Conservation (phyloP, 2,329 filamentous ascomycete species). For the Graphilbum fragrans region DNA sequence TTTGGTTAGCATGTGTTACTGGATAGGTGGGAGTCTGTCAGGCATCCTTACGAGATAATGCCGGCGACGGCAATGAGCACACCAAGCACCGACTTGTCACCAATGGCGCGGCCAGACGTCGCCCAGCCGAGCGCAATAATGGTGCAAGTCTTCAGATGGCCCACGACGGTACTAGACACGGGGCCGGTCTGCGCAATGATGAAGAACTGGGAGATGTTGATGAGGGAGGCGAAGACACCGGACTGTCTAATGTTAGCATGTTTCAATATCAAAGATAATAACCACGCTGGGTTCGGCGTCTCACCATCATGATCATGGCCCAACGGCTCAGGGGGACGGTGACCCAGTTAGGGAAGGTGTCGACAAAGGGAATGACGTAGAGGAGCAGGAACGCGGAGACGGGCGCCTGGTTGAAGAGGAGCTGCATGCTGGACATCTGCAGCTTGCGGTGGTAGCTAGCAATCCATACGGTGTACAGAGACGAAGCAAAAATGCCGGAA, state of each 20-base stretch:
- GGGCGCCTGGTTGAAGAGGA: constrained; percentile 57
- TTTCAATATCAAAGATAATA: not conserved
- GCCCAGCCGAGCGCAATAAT: constrained; percentile 54
- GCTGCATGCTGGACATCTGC: constrained; percentile 55
- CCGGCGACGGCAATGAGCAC: constrained; percentile 43
- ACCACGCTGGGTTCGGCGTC: too few species aligned
- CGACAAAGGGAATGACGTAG: constrained; percentile 54
- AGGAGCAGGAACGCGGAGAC: constrained; percentile 49
- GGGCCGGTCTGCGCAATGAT: constrained; percentile 50
- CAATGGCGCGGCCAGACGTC: constrained; percentile 39
- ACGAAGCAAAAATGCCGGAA: constrained; percentile 49
- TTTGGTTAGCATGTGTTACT: constrained; percentile 1
- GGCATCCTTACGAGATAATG: constrained; percentile 45
- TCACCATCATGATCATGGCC: constrained; percentile 46
- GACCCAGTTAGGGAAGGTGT: constrained; percentile 46
- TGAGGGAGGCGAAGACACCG: constrained; percentile 48
- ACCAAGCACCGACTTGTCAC: constrained; percentile 41
- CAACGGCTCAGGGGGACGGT: constrained; percentile 38
- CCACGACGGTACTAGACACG: constrained; percentile 53
- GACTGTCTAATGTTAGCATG: constrained; percentile 29
- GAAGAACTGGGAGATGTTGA: constrained; percentile 54
- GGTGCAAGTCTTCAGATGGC: constrained; percentile 52
- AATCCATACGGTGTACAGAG: constrained; percentile 59
- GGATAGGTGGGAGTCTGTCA: too few species aligned
- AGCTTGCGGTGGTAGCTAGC: constrained; percentile 52